These are phyloP conservation scores for Chamaecrista fasciculata DNA, from an alignment of 306 rosid genomes.

Conservation along the genomic window DNA sequence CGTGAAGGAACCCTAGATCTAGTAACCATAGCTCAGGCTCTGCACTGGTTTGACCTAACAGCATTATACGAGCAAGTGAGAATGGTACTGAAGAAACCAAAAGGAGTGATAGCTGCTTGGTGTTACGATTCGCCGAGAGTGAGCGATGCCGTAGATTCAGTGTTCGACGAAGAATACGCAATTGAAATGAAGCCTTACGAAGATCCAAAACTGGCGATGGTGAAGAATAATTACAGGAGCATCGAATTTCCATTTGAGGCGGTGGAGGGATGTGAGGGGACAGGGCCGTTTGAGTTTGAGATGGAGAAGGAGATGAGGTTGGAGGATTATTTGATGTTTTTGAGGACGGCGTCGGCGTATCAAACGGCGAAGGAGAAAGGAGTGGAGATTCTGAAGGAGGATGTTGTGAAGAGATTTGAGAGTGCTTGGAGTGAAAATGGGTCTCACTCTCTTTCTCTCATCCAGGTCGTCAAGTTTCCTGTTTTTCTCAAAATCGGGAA, in stretches of 20 bases:
- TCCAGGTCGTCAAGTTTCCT: slow-evolving; percentile 52
- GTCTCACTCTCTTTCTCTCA: too few species aligned
- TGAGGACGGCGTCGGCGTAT: slow-evolving; percentile 76
- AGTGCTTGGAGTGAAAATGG: slow-evolving; percentile 60
- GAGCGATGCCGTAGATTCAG: slow-evolving; percentile 32
- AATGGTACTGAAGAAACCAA: slow-evolving; percentile 62
- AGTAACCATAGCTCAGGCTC: slow-evolving; percentile 69
- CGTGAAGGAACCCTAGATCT: slow-evolving; percentile 53
- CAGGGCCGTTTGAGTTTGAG: slow-evolving; percentile 69
- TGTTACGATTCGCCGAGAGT: slow-evolving; percentile 60
- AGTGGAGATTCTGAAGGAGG: slow-evolving; percentile 57
- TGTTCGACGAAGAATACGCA: slow-evolving; percentile 37
- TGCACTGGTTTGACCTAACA: slow-evolving; percentile 73
- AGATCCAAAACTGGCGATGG: slow-evolving; percentile 48
- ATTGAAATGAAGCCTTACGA: slow-evolving; percentile 38
- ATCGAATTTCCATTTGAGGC: slow-evolving; percentile 77
- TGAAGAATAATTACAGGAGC: slow-evolving; percentile 46
- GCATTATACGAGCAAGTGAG: slow-evolving; percentile 59
- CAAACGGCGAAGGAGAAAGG: slow-evolving; percentile 68
- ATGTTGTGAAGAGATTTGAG: slow-evolving; percentile 43
- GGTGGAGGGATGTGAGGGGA: slow-evolving; percentile 50
- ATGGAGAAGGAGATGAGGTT: slow-evolving; percentile 48
- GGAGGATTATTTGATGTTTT: slow-evolving; percentile 45
- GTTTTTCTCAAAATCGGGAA: slow-evolving; percentile 66
- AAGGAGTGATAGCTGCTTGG: slow-evolving; percentile 77